Base-by-base conservation (phyloP, 495 filamentous ascomycete genomes). In the Xylaria castorea region DNA sequence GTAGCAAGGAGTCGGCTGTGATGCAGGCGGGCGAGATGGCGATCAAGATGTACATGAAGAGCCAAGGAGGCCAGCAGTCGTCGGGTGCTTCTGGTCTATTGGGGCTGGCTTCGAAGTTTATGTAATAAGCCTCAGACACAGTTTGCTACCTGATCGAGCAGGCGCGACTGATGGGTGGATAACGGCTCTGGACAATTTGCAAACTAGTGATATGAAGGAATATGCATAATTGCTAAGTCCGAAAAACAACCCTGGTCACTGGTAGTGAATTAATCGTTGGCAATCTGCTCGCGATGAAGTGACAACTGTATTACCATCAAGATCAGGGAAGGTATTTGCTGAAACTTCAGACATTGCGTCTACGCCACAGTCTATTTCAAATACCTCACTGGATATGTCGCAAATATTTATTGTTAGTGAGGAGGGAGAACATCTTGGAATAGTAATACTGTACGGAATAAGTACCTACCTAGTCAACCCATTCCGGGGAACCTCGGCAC, bases 1-100 rank as follows among this genome's bases (percentile, higher is more conserved):
- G 81, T 20, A 86, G 82, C 76, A 88, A 88, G 83, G 81, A 88
- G 75, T 81, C 80, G 25, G 86, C 79, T 48, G 78, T 89, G 12
- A 82, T 84, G 80, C 78, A 88, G 75, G 87, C 87, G 5, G 87
- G 82, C 27, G 85, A 89, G 81, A 82, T 85, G 83, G 87, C 86
- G 16, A 73, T 89, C 32, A 85, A 86, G 80, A 85, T 89, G 85
- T 89, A 88, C 71, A 68, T 87, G 72, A 85, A 87, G 80, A 84
- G 81, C 67, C 80, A 85, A 69, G 83, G 80, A 9, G 66, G 75
- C 58, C 67, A 70, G 16, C n/a, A 51, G 40, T 55, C 68, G 27
- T 38, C 64, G n/a, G 63, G 76, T 34, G 78, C 74, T 38, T 58
- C 62, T 32, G 72, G 81, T 25, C 68, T 85, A 36, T 74, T 85